These are phyloP conservation scores for Globisporangium perplexum DNA, from an alignment of 352 stramenopile genomes.

Conservation along the genomic window DNA sequence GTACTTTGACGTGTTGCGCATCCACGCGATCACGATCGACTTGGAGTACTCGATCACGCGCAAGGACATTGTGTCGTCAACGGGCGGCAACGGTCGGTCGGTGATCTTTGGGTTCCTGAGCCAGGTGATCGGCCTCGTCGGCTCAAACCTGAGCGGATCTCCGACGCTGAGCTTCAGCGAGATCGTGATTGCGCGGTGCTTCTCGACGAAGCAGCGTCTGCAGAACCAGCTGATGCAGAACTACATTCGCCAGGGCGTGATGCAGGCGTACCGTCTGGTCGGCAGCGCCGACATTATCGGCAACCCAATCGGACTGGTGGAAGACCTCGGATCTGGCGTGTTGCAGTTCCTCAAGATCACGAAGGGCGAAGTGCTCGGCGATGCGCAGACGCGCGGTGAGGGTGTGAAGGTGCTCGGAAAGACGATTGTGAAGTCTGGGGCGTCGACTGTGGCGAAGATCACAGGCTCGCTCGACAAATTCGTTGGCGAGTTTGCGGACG, in stretches of 20 bases:
- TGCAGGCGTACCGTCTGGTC: slow-evolving; percentile 81
- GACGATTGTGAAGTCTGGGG: slow-evolving; percentile 74
- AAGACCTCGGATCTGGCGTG: slow-evolving; percentile 82
- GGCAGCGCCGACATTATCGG: slow-evolving; percentile 84
- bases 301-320: slow-evolving; percentile 82
- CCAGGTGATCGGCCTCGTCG: slow-evolving; percentile 76
- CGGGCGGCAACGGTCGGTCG: slow-evolving; percentile 52
- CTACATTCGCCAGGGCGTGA: slow-evolving; percentile 74
- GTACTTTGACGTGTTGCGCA: slow-evolving; percentile 79
- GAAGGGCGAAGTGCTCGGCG: slow-evolving; percentile 77
- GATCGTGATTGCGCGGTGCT: slow-evolving; percentile 80
- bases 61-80: slow-evolving; percentile 74
- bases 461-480: slow-evolving; percentile 84
- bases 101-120: slow-evolving; percentile 77
- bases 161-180: slow-evolving; percentile 81
- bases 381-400: slow-evolving; percentile 77
- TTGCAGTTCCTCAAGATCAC: slow-evolving; percentile 87
- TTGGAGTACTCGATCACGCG: slow-evolving; percentile 83
- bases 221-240: slow-evolving; percentile 79
- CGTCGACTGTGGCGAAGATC: slow-evolving; percentile 75
- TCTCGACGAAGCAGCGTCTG: slow-evolving; percentile 74
- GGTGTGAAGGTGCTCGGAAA: slow-evolving; percentile 85
- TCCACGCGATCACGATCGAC: slow-evolving; percentile 65
- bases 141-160: slow-evolving; percentile 80
- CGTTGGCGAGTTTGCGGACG: slow-evolving; percentile 71